Percentiles rank a stretch among this genome's conserved stretches.
These are phyloP conservation scores for Incumbomyces delicatus DNA, from an alignment of 2,329 filamentous ascomycete genomes.

Conservation along the genomic window DNA sequence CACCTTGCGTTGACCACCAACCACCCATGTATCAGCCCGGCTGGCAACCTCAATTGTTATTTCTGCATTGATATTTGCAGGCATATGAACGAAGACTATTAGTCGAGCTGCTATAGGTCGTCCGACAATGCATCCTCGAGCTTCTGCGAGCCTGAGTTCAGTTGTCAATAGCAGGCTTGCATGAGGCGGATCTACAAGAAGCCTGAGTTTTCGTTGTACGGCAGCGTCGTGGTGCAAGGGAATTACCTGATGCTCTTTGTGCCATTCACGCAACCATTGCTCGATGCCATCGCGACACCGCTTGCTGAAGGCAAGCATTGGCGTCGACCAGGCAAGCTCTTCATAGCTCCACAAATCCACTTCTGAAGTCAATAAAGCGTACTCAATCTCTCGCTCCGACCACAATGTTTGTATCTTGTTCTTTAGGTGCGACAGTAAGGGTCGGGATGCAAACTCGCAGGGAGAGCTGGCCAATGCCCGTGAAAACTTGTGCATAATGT, in stretches of 20 bases:
- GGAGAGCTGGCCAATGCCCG: conserved; percentile 38
- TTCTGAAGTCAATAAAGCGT: conserved; percentile 44
- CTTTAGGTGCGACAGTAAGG: conserved; percentile 44
- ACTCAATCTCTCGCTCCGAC: conserved; percentile 42
- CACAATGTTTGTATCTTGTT: conserved; percentile 37
- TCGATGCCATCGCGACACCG: conserved; percentile 34
- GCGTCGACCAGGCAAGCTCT: conserved; percentile 44
- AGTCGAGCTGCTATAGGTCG: conserved; percentile 1
- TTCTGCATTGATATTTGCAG: conserved; percentile 21
- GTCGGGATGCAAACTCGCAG: conserved; percentile 37
- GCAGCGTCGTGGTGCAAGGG: conserved; percentile 6
- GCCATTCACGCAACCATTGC: conserved; percentile 48
- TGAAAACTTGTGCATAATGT: conserved; percentile 38
- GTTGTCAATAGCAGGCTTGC: conserved; percentile 75
- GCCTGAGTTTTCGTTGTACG: conserved; percentile 55
- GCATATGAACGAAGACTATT: conserved; percentile 27
- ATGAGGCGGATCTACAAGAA: conserved; percentile 81
- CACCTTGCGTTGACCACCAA: conserved; percentile 64
- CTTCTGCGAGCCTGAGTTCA: conserved; percentile 38
- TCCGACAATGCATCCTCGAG: background rate
- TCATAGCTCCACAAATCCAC: conserved; percentile 43
- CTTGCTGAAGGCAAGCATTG: conserved; percentile 42
- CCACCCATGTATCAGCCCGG: conserved; percentile 66
- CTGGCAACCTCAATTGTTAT: conserved; percentile 69
- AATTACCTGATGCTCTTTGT: conserved; percentile 30